Conservation (phyloP, 805 yeast genomes). For the Candida bentonensis region DNA sequence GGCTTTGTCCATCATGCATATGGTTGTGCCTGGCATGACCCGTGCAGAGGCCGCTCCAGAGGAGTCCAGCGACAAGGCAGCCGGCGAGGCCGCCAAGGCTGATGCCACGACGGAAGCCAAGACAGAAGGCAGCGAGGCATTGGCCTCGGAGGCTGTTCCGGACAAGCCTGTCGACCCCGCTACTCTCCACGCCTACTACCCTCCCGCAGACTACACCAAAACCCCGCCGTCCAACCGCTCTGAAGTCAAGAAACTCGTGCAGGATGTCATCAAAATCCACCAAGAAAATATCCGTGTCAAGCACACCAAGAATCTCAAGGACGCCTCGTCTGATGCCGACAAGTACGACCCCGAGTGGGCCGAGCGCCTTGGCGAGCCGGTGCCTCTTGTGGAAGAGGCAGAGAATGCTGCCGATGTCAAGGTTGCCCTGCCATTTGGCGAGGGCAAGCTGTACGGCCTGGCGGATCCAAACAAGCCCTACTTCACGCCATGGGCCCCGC, state of each 20-base stretch:
- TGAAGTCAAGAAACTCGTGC: slow-evolving; percentile 19
- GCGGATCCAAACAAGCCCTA: slow-evolving; percentile 62
- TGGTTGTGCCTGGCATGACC: slow-evolving; percentile 12
- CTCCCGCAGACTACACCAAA: background rate
- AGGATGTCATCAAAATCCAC: slow-evolving; percentile 16
- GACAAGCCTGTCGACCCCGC: slow-evolving; percentile 15
- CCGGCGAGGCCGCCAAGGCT: slow-evolving; percentile 18
- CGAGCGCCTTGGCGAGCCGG: slow-evolving; percentile 27
- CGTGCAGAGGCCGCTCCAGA: slow-evolving; percentile 15
- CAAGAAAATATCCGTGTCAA: slow-evolving; percentile 13
- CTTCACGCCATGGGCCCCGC: slow-evolving; percentile 95
- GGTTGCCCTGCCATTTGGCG: slow-evolving; percentile 31
- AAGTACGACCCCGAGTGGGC: slow-evolving; percentile 41
- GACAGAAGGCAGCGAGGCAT: background rate
- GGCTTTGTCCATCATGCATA: slow-evolving; percentile 9
- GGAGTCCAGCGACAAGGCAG: slow-evolving; percentile 4
- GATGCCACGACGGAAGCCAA: slow-evolving; percentile 17
- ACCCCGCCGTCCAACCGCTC: slow-evolving; percentile 3
- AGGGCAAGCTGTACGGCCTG: slow-evolving; percentile 61
- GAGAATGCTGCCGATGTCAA: slow-evolving; percentile 33
- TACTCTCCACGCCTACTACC: background rate
- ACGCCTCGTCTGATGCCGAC: slow-evolving; percentile 16
- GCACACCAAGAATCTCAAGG: slow-evolving; percentile 8
- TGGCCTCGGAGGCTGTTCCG: background rate
- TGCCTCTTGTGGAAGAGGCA: slow-evolving; percentile 31